A percentile compares a stretch with the other conserved stretches of the same genome.
Evolutionary conservation across 495 filamentous ascomycete genomes (phyloP).

Genomic region (Elaphomyces granulatus): DNA sequence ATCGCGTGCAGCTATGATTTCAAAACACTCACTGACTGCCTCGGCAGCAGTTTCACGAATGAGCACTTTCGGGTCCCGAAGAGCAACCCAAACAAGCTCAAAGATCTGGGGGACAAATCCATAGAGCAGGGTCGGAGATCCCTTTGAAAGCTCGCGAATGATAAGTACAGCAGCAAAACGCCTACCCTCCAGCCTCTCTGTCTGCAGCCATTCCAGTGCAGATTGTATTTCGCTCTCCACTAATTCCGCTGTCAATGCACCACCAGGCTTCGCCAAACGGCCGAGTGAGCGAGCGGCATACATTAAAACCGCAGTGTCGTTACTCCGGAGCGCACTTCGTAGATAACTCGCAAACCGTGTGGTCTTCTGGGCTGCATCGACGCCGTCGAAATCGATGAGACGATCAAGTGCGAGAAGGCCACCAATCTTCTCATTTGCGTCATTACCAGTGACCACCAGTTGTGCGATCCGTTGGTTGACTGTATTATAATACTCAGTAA

Average conservation of each 20-base stretch:
- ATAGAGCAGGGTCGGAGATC: slow-evolving; percentile 88
- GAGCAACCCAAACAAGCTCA: slow-evolving; percentile 86
- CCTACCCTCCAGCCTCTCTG: slow-evolving; percentile 83
- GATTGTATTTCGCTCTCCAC: slow-evolving; percentile 94
- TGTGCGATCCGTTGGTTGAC: slow-evolving; percentile 62
- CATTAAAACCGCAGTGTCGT: slow-evolving; percentile 75
- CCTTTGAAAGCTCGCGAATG: slow-evolving; percentile 74
- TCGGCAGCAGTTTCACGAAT: slow-evolving; percentile 87
- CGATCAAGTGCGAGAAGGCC: slow-evolving; percentile 84
- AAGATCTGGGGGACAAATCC: slow-evolving; percentile 80
- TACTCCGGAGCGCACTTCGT: slow-evolving; percentile 73
- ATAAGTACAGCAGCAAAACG: slow-evolving; percentile 85
- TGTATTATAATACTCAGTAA: slow-evolving; percentile 61
- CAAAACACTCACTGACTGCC: slow-evolving; percentile 81
- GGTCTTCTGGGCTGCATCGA: slow-evolving; percentile 87
- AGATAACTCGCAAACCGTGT: slow-evolving; percentile 83
- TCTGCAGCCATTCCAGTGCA: slow-evolving; percentile 88
- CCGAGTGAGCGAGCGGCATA: slow-evolving; percentile 78
- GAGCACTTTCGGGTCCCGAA: slow-evolving; percentile 74
- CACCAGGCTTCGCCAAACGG: slow-evolving; percentile 78
- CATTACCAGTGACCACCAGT: slow-evolving; percentile 63
- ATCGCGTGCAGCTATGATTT: slow-evolving; percentile 85
- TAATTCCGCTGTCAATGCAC: slow-evolving; percentile 86
- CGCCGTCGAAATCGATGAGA: slow-evolving; percentile 89
- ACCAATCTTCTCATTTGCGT: slow-evolving; percentile 75